These are phyloP conservation scores for Melastoma candidum DNA, from an alignment of 441 rosid genomes.

Conservation along the genomic window DNA sequence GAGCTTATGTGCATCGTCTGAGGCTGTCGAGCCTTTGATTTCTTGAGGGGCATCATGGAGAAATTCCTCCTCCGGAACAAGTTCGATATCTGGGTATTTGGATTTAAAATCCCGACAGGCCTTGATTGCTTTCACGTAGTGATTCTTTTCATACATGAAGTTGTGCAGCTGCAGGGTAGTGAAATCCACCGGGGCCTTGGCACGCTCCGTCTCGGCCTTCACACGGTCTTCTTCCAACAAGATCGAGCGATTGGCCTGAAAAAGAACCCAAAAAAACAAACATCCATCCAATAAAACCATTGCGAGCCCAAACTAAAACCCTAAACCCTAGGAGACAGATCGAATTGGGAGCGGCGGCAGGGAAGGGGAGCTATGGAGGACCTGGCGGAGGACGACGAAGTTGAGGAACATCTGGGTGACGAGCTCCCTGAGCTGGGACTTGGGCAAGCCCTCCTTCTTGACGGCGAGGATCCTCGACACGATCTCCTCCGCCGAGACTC, in stretches of 20 bases:
- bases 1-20: slow-evolving; percentile 60
- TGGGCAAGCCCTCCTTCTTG: slow-evolving; percentile 41
- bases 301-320: too few relatives aligned
- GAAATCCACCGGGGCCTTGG: slow-evolving; percentile 71
- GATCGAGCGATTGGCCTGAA: slow-evolving; percentile 67
- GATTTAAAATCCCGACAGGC: slow-evolving; percentile 80
- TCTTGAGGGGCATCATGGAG: slow-evolving; percentile 57
- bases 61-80: slow-evolving; percentile 75
- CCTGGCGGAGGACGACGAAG: slow-evolving; percentile 86
- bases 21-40: slow-evolving; percentile 42
- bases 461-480: slow-evolving; percentile 45
- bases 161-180: slow-evolving; percentile 76
- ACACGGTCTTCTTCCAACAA: slow-evolving; percentile 64
- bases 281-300: too few relatives aligned
- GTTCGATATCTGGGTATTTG: slow-evolving; percentile 69
- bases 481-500: slow-evolving; percentile 58
- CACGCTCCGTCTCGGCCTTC: slow-evolving; percentile 63
- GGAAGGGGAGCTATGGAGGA: slow-evolving; percentile 5
- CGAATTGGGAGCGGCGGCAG: too few relatives aligned
- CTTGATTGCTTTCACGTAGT: slow-evolving; percentile 72
- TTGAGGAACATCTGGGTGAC: slow-evolving; percentile 73
- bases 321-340: too few relatives aligned
- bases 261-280: neutral
- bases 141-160: slow-evolving; percentile 87
- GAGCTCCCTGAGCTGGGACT: slow-evolving; percentile 57